Evolutionary conservation across 208 protist genomes (phyloP).

Genomic region (Crithidia thermophila): DNA sequence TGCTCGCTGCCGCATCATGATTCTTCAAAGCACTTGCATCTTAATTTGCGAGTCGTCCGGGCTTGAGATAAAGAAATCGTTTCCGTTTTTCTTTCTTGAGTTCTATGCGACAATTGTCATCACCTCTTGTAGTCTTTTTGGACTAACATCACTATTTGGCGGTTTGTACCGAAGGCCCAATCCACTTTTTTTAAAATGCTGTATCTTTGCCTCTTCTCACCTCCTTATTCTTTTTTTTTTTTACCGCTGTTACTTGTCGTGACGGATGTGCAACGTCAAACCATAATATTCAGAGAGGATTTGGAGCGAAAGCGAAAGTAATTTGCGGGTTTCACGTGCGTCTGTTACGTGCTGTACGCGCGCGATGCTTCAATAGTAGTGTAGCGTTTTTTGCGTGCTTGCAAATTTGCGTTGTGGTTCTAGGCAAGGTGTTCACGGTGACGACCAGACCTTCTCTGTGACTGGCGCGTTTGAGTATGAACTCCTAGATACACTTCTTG

Average conservation of each 20-base stretch:
- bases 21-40: too few species aligned
- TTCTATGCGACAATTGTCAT: too few species aligned
- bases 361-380: too few species aligned
- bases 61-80: too few species aligned
- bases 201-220: background rate
- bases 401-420: background rate
- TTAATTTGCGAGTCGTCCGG: too few species aligned
- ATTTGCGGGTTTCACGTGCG: too few species aligned
- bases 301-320: too few species aligned
- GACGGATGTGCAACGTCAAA: background rate
- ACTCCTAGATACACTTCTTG: background rate
- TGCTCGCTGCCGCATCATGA: too few species aligned
- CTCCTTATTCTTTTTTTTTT: slow-evolving; percentile 9
- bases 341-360: too few species aligned
- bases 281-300: too few species aligned
- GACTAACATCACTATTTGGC: background rate
- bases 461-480: slow-evolving; percentile 24
- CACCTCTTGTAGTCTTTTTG: background rate
- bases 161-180: background rate
- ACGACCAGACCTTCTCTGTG: slow-evolving; percentile 8
- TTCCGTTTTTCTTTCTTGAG: too few species aligned
- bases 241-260: background rate
- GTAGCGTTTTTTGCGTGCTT: too few species aligned
- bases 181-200: background rate
- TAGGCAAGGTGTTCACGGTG: slow-evolving; percentile 7